phyloP scores from a whole-genome alignment of 2,329 filamentous ascomycete genomes.

The Phyllosticta ampelicida region DNA sequence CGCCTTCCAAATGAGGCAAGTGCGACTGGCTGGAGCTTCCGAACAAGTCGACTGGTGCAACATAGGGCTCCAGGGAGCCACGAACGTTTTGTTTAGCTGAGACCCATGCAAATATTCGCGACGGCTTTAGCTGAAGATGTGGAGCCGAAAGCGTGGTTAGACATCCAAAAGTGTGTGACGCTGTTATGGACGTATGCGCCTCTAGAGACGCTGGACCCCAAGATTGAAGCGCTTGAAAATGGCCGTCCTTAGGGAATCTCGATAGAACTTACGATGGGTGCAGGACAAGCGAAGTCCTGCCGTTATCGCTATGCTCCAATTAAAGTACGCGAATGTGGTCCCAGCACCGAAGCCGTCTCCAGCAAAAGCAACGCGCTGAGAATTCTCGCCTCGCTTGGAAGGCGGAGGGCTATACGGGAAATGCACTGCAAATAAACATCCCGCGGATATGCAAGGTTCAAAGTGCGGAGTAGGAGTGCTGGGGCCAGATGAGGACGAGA shows the following conservation, averaged over 20 bases:
- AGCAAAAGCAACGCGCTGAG: not conserved
- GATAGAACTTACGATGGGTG: not conserved
- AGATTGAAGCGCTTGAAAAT: not conserved
- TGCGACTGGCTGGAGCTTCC: not conserved
- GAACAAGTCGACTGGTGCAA: not conserved
- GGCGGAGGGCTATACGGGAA: not conserved
- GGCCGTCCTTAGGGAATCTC: not conserved
- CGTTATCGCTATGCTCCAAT: not conserved
- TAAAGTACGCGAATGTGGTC: not conserved
- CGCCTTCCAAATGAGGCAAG: not conserved
- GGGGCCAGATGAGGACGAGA: not conserved
- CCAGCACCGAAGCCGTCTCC: not conserved
- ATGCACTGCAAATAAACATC: not conserved
- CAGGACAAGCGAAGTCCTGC: not conserved
- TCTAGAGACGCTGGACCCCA: not conserved
- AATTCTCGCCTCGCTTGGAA: not conserved
- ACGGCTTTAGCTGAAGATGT: not conserved
- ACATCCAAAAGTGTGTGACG: not conserved
- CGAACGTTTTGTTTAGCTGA: not conserved
- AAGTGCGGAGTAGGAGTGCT: not conserved
- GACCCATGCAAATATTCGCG: not conserved
- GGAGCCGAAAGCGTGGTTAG: not conserved
- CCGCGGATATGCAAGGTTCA: not conserved
- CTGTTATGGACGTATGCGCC: not conserved
- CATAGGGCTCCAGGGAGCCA: not conserved